Evolutionary conservation across 495 filamentous ascomycete species (phyloP), one percentile per base, ranked within the genome.

Genomic region (Penicillium mononematosum): DNA sequence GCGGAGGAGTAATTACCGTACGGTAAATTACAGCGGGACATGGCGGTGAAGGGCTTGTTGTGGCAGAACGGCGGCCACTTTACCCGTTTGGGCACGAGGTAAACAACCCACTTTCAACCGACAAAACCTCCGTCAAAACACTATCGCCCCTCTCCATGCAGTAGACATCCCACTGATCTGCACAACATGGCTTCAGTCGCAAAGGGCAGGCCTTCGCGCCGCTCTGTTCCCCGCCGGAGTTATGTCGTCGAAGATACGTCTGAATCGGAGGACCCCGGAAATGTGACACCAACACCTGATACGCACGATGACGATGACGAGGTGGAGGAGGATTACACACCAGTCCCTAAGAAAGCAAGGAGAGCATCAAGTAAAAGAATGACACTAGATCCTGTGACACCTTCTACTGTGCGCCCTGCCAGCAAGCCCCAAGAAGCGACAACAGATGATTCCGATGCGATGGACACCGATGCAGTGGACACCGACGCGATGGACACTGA

Each of bases 311-410:
- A 72, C 51, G 79, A 78, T 51, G 74, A 81, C 17, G 76, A 85
- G 4, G 82, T 86, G 25, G 85, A 84, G 45, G 87, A 92, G 41
- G 90, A 93, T 22, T 94, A 89, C 60, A 90, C 88, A 16, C 90
- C 90, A 8, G 89, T 86, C 16, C 85, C 89, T 44, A 65, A 70
- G 39, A 75, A 74, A 43, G 41, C 62, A 67, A 75, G 59, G 73
- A 69, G 78, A 76, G 68, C 62, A 62, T 75, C 75, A 56, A 75
- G 78, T 54, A 81, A 79, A 68, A 79, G 82, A 73, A 83, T 79
- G 77, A 82, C 80, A 1, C 75, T 83, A 29, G 81, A 85, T n/a
- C 65, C 70, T 31, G 64, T 74, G 16, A 72, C 78, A 20, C 79
- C 83, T 8, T 71, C 76, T 31, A 67, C 74, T 32, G 62, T 65